Base-by-base conservation (phyloP, 208 protist genomes). In the Borovskyia barvae region DNA sequence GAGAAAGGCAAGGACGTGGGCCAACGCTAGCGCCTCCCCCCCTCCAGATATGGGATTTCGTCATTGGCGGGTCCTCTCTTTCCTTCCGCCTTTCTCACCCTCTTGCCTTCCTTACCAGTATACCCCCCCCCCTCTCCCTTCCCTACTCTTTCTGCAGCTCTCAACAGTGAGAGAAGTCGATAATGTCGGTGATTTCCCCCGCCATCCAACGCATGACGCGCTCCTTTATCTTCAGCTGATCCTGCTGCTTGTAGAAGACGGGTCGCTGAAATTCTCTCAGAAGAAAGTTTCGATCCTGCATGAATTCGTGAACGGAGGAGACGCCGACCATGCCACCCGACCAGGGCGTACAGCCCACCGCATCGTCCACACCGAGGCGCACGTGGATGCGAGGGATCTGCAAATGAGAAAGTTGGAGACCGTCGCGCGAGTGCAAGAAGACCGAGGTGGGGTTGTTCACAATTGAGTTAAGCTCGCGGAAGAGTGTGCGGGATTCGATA, bases 231-330 rank as follows among this genome's bases (percentile, higher is more conserved):
- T 86, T 87, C 20, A 67, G 49, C 49, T 80, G 69, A 56, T 94
- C 85, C 66, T 92, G 84, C 67, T 80, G 82, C 63, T 90, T 90
- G 78, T 87, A 94, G 58, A 92, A 94, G 32, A 86, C 55, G 1
- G 88, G 88, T 49, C 81, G 51, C 46, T 77, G 74, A 52, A 87
- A 90, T 49, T 92, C 85, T 59, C 82, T 87, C 29, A 85, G 48
- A n/a, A 92, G 71, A 39, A 87, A 81, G 54, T 73, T 79, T 14
- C 84, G 71, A 48, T 94, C 88, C 57, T 91, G 82, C 70, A 86
- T 77, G 51, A 91, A 91, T 56, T 94, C 84, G 48, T 82, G 75
- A 25, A 91, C 72, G 2, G 84, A 80, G 12, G 81, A 59, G 30
- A 83, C 61, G 29, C 82, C 85, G 0, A 66, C 73, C 71, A 90